Evolutionary conservation across 83 land plant species (phyloP), one percentile per base, ranked within the genome.

Genomic region (Larix sibirica): DNA sequence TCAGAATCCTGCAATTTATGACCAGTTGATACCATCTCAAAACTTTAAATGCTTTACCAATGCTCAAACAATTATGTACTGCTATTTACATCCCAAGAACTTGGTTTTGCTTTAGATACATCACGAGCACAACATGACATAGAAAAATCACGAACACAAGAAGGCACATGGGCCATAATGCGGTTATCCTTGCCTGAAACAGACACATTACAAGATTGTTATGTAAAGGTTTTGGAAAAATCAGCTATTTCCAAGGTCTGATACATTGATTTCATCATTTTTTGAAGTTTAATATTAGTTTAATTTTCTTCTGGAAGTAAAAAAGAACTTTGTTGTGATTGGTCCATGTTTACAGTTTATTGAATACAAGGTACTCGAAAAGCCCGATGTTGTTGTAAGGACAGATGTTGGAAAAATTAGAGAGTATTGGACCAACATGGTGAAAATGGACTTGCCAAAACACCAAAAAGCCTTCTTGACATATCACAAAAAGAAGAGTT

Each of bases 1-100:
- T 90, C 81, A 81, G 54, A 74, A 93, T 97, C 99, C 98, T 14
- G 91, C 92, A 54, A 77, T 84, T 70, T 97, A 97, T 88, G 99
- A 96, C 33, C 89, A 91, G 77, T 81, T 96, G 33, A 93, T 92
- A 13, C 71, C 90, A 24, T 66, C 88, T 24, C 81, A 93, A 54
- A 82, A 87, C 18, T 89, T 71, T 80, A 73, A 86, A 58, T 31
- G 80, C 83, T 44, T 83, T 71, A 38, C 89, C 87, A n/a, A 86
- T 91, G 82, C 86, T 86, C 31, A 92, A 91, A 47, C 83, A 23
- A 90, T 88, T 81, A 94, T 33, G 36, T 1, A 33, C 3, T 33
- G 36, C 36, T 74, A 84, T 68, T 90, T 87, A 77, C 82, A 65
- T 38, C 92, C 6, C 89, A 87, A 87, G 84, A 87, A 0, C 83